These are phyloP conservation scores for Mycosphaerelloides madeirae DNA, from an alignment of 2,329 filamentous ascomycete genomes.

Conservation along the genomic window DNA sequence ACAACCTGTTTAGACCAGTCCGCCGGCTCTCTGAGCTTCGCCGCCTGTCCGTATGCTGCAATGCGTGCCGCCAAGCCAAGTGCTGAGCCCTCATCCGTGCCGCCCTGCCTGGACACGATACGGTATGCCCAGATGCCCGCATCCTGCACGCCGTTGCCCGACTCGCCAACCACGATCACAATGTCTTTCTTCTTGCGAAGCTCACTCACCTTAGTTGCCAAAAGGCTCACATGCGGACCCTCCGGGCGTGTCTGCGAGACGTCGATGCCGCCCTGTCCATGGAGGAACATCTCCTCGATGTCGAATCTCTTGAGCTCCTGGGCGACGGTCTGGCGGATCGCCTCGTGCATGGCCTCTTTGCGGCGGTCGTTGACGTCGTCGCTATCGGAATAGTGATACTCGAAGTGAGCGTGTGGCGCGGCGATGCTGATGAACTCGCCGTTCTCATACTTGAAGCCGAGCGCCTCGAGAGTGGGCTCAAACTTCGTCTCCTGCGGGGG, in stretches of 20 bases:
- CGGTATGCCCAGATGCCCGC: constrained; percentile 72
- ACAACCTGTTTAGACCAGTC: background rate
- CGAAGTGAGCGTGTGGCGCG: constrained; percentile 55
- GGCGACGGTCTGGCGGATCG: constrained; percentile 24
- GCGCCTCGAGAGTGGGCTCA: background rate
- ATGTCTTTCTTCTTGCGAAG: constrained; percentile 54
- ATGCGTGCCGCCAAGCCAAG: constrained; percentile 57
- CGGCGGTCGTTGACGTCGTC: constrained; percentile 72
- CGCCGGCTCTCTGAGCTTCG: background rate
- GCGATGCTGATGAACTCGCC: background rate
- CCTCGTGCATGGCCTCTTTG: constrained; percentile 59
- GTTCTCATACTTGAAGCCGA: constrained; percentile 2
- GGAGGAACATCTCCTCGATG: constrained; percentile 26
- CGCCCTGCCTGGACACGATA: constrained; percentile 57
- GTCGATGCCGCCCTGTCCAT: constrained; percentile 8
- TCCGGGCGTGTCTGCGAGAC: constrained; percentile 19
- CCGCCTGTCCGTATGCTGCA: constrained; percentile 10
- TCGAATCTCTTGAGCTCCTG: constrained; percentile 13
- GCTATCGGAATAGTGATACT: constrained; percentile 69
- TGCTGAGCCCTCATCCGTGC: constrained; percentile 66
- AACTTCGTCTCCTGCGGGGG: background rate
- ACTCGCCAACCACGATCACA: constrained; percentile 69
- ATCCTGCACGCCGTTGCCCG: constrained; percentile 63
- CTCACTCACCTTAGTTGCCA: constrained; percentile 51
- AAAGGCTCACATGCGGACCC: constrained; percentile 64